phyloP scores from a whole-genome alignment of 495 filamentous ascomycete genomes.

The Penicillium simplicissimum region DNA sequence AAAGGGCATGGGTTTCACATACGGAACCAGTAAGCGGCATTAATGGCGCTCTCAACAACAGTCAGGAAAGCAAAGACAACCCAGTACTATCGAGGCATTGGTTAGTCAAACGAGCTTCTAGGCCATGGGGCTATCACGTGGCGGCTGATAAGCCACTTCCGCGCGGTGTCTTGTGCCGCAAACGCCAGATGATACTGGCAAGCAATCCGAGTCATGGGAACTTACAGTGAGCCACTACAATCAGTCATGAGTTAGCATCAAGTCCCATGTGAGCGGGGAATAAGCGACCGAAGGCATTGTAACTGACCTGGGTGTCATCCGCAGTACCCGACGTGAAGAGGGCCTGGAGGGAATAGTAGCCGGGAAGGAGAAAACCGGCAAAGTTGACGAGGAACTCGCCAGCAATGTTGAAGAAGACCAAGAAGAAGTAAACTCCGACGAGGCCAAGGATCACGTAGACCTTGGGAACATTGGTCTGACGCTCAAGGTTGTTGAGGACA shows the following conservation, averaged over 20 bases:
- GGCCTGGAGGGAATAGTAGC: slow-evolving; percentile 92
- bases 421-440: slow-evolving; percentile 87
- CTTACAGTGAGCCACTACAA: slow-evolving; percentile 68
- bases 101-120: slow-evolving; percentile 15
- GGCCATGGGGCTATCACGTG: slow-evolving; percentile 26
- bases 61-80: slow-evolving; percentile 93
- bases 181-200: slow-evolving; percentile 8
- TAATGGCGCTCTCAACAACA: slow-evolving; percentile 89
- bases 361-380: slow-evolving; percentile 90
- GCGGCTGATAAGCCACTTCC: slow-evolving; percentile 19
- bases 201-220: slow-evolving; percentile 29
- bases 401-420: slow-evolving; percentile 98
- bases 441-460: slow-evolving; percentile 92
- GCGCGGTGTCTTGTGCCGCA: slow-evolving; percentile 14
- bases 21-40: slow-evolving; percentile 98
- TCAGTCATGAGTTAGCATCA: slow-evolving; percentile 17
- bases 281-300: not conserved
- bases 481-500: slow-evolving; percentile 92
- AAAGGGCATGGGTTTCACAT: slow-evolving; percentile 31
- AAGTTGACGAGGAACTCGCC: slow-evolving; percentile 96
- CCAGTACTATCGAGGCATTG: slow-evolving; percentile 73
- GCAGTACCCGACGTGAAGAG: slow-evolving; percentile 77
- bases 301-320: slow-evolving; percentile 86
- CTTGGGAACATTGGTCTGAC: slow-evolving; percentile 92
- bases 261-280: not conserved